Base-by-base conservation (phyloP, 768 basidiomycete genomes). In the Calvatia gigantea region DNA sequence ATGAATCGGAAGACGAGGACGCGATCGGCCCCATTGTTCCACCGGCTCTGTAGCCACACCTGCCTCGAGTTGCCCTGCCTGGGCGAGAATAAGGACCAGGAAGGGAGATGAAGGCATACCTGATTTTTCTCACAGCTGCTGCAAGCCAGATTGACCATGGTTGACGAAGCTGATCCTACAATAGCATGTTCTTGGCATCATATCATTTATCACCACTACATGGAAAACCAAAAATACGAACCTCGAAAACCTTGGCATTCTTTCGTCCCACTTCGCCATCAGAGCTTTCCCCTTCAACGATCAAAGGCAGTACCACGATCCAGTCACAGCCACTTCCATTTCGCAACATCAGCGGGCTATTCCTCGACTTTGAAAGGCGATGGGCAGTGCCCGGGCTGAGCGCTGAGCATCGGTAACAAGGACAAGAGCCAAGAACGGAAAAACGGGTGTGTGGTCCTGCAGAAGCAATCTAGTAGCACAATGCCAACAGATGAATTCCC, bases 41-140 rank as follows among this genome's bases (percentile, higher is more conserved):
- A 87, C 75, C 5, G 85, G 83, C 55, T 75, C 77, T 11, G 72
- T 74, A 2, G 81, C 70, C 2, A 84, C 86, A 4, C 80, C 76
- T 23, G 67, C 65, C 54, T 87, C 86, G 37, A 72, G 66, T 60
- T 87, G 87, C 85, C 87, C 87, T 1, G 76, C 78, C 85, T 86
- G 47, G 25, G 21, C 37, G 39, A 5, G 17, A 11, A 1, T 60
- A 12, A 25, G 46, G 23, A 46, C 32, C 27, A 29, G 51, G 14
- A 44, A 35, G 15, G 6, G 44, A 55, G 55, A 32, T 41, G n/a
- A 25, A 11, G 23, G 56, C 80, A 56, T 60, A 86, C 85, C 46
- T 73, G 76, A 70, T 89, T 86, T 63, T 88, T 82, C 37, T 84
- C 75, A 19, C 79, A 77, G 0, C 76, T n/a, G n/a, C n/a, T 79